Base-by-base conservation (phyloP, 2,329 filamentous ascomycete genomes). In the Botrytis medusae region DNA sequence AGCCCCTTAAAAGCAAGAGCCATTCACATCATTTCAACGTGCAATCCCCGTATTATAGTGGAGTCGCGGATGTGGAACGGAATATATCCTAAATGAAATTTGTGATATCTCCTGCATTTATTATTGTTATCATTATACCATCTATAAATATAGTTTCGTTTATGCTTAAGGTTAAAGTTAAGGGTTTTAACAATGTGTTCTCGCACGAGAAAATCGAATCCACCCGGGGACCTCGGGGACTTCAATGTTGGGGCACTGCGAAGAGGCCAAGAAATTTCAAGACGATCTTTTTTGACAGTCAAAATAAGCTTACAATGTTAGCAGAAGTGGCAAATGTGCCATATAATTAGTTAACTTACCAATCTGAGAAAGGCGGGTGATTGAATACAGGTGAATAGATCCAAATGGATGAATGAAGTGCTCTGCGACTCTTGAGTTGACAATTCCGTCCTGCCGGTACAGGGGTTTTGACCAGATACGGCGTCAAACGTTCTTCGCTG, bases 81-180 rank as follows among this genome's bases (percentile, higher is more conserved):
- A 62, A 62, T 40, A 25, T n/a, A 62, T 7, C 60, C 37, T 42
- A 62, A 42, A 62, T 62, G 37, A 42, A 25, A 62, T 62, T n/a
- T 40, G 60, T 62, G 60, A 62, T 40, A 62, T 42, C 60, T 62
- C 60, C 12, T 62, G 60, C 60, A 62, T 62, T 37, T 40, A 62
- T 42, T 25, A n/a, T n/a, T n/a, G 40, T 62, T 34, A 42, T 40
- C 9, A 62, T 5, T 42, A n/a, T 8, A 29, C 16, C 51, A 57
- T 57, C 25, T 57, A 40, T 34, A 59, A 18, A 62, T n/a, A 62
- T 62, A 9, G 9, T n/a, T 18, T 62, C 34, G 14, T 18, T 42
- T 18, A n/a, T 62, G 60, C 34, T 62, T 57, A 57, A 57, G 51
- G 51, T 57, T 57, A 57, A 57, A 57, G n/a, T 40, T 40, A 40